Percentiles rank a stretch among this genome's conserved stretches.
Conservation (phyloP, 176 grass and related monocot genomes). For the Oryza australiensis region DNA sequence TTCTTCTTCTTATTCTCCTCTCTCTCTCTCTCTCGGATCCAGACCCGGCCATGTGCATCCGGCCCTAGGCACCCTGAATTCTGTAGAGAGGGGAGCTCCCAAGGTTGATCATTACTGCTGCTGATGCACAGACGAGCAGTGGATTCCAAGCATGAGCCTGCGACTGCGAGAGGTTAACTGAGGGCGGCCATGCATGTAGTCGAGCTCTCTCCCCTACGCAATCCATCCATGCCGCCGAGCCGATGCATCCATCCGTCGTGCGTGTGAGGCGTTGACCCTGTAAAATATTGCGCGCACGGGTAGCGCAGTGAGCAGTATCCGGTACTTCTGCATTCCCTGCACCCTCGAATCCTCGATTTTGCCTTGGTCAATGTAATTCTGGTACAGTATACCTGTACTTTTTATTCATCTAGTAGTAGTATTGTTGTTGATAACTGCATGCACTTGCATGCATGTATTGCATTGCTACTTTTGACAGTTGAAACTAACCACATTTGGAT, state of each 20-base stretch:
- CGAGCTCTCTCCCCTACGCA: slow-evolving; percentile 31
- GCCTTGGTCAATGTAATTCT: slow-evolving; percentile 40
- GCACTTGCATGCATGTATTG: neutral
- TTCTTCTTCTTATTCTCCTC: neutral
- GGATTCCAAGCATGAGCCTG: slow-evolving; percentile 30
- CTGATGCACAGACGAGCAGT: neutral
- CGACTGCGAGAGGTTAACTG: too few species aligned
- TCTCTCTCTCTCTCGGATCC: slow-evolving; percentile 38
- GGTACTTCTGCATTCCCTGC: neutral
- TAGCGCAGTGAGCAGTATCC: slow-evolving; percentile 23
- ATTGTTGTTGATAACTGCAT: neutral
- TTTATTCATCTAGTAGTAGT: neutral
- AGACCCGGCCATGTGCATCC: slow-evolving; percentile 45
- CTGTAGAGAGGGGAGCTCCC: slow-evolving; percentile 37
- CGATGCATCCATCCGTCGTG: neutral
- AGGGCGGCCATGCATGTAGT: slow-evolving; percentile 22
- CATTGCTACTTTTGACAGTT: neutral
- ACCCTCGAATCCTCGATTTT: slow-evolving; percentile 17
- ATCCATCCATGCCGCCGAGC: slow-evolving; percentile 5
- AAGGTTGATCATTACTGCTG: slow-evolving; percentile 43
- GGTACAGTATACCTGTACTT: neutral
- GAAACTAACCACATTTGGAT: slow-evolving; percentile 4
- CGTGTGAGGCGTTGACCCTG: slow-evolving; percentile 35
- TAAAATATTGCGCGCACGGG: slow-evolving; percentile 37
- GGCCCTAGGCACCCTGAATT: slow-evolving; percentile 38